phyloP scores from a whole-genome alignment of 2,329 filamentous ascomycete genomes.

The Colletotrichum viniferum region DNA sequence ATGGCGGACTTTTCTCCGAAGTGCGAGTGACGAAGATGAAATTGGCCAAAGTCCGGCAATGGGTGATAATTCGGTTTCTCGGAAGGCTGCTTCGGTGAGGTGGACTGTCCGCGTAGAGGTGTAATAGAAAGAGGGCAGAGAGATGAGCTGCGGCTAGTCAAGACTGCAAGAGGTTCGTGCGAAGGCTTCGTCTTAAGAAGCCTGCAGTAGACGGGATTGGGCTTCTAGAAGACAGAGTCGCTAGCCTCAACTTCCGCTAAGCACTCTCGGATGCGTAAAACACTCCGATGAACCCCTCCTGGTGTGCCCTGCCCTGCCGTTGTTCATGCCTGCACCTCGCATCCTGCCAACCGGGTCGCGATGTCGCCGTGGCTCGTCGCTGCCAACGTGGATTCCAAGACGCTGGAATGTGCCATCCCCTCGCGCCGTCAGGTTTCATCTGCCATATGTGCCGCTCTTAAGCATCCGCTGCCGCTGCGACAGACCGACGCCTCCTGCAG shows the following conservation, averaged over 20 bases:
- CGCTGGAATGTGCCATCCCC: background rate
- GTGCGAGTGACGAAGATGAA: background rate
- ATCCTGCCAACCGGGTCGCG: background rate
- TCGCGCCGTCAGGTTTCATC: constrained; percentile 3
- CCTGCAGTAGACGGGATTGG: background rate
- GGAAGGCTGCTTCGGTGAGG: background rate
- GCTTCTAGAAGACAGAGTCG: background rate
- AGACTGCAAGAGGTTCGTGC: background rate
- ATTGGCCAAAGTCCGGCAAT: background rate
- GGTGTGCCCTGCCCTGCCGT: background rate
- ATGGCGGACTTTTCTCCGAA: background rate
- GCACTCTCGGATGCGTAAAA: background rate
- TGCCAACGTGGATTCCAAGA: background rate
- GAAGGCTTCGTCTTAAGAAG: constrained; percentile 3
- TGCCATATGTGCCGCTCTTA: background rate
- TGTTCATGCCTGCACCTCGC: background rate
- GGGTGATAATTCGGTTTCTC: background rate
- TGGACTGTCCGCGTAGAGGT: background rate
- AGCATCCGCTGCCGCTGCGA: background rate
- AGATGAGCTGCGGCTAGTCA: background rate
- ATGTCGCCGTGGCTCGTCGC: background rate
- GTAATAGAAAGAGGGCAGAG: background rate
- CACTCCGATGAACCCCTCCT: background rate
- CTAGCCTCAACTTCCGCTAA: background rate
- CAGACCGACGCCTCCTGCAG: background rate